Percentiles rank a stretch among this genome's conserved stretches.
phyloP scores from a whole-genome alignment of 495 filamentous ascomycete genomes.

The Parathielavia hyrcaniae region DNA sequence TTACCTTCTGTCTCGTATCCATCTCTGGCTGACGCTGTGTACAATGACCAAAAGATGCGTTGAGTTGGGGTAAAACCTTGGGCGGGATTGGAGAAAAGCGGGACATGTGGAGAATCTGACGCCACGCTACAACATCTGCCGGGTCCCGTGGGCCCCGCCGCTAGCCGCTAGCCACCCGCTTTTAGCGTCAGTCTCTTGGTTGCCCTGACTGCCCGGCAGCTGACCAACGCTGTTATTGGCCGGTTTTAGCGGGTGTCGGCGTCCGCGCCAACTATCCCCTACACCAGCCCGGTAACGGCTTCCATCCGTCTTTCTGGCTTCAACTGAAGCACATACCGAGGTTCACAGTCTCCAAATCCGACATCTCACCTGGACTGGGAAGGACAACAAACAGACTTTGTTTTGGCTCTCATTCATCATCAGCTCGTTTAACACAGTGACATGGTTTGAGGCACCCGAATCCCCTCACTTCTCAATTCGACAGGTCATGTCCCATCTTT shows the following conservation, averaged over 20 bases:
- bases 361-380: background rate
- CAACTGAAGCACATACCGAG: too few species aligned
- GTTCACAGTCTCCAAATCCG: too few species aligned
- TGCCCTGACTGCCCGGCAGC: slow-evolving; percentile 13
- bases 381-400: background rate
- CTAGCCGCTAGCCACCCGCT: too few species aligned
- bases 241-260: background rate
- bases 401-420: background rate
- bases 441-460: background rate
- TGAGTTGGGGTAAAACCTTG: background rate
- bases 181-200: background rate
- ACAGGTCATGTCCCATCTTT: background rate
- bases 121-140: background rate
- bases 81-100: background rate
- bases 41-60: background rate
- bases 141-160: background rate
- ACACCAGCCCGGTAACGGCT: too few species aligned
- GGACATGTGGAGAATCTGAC: background rate
- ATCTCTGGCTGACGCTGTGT: background rate
- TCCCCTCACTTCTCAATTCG: background rate
- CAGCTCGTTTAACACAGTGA: background rate
- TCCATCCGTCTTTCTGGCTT: background rate
- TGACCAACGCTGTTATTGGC: background rate
- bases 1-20: slow-evolving; percentile 1
- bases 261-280: too few species aligned